A percentile compares a stretch with the other conserved stretches of the same genome.
phyloP scores from a whole-genome alignment of 176 grass and related monocot genomes.

The Pharus latifolius region DNA sequence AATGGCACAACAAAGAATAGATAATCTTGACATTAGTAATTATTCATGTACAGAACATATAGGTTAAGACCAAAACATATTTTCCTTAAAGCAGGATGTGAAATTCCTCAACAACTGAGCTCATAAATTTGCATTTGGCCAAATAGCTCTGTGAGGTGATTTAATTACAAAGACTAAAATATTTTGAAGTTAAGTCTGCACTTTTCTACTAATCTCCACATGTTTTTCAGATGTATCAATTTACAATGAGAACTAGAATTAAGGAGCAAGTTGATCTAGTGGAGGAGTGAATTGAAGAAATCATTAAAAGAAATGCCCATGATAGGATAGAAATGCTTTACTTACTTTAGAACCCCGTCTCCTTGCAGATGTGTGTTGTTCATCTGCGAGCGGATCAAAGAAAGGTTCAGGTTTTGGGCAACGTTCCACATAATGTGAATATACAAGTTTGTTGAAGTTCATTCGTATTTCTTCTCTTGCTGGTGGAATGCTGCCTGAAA shows the following conservation, averaged over 20 bases:
- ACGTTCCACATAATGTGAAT: conserved; percentile 65
- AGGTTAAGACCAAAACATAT: not conserved
- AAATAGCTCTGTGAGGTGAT: not conserved
- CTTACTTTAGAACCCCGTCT: conserved; percentile 68
- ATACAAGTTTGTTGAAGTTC: conserved; percentile 66
- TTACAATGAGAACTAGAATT: not conserved
- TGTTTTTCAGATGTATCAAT: not conserved
- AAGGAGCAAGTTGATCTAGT: not conserved
- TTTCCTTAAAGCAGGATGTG: conserved; percentile 11
- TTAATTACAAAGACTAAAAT: not conserved
- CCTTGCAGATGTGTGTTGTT: conserved; percentile 36
- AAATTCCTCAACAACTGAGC: conserved; percentile 7
- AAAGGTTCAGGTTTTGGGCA: conserved; percentile 71
- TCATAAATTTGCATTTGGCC: not conserved
- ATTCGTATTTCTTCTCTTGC: conserved; percentile 36
- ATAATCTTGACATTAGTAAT: not conserved
- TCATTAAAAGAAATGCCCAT: not conserved
- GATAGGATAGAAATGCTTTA: not conserved
- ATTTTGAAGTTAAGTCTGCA: not conserved
- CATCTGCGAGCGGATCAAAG: conserved; percentile 45
- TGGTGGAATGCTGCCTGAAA: conserved; percentile 13
- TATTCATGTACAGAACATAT: not conserved
- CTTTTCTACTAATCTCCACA: not conserved
- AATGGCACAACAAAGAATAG: not conserved
- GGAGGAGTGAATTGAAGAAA: not conserved